Percentiles rank a stretch among this genome's conserved stretches.
These are phyloP conservation scores for Auricularia cornea DNA, from an alignment of 768 basidiomycete genomes.

Conservation along the genomic window DNA sequence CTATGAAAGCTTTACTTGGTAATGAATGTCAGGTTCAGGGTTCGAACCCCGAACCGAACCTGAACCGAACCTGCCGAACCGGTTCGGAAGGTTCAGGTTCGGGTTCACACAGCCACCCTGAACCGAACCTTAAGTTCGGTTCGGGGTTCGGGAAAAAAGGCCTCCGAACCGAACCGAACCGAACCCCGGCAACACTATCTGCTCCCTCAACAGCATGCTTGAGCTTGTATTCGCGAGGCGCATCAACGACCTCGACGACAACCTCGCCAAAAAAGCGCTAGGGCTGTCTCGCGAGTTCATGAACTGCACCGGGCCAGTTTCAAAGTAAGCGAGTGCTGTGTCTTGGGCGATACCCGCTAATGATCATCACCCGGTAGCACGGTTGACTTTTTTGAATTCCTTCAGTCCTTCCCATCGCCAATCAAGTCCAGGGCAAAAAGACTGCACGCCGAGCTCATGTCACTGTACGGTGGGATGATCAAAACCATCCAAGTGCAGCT, in stretches of 20 bases:
- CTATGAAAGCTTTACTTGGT: no score
- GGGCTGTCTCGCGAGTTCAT: conserved; percentile 37
- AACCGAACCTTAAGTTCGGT: no score
- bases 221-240: conserved; percentile 35
- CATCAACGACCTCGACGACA: conserved; percentile 30
- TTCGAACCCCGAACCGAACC: no score
- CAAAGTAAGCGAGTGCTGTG: neutral
- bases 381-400: conserved; percentile 35
- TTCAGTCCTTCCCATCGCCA: conserved; percentile 33
- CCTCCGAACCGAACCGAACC: no score
- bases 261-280: conserved; percentile 30
- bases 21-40: no score
- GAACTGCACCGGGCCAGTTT: conserved; percentile 20
- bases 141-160: no score
- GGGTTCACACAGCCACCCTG: no score
- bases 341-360: neutral
- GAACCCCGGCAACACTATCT: no score
- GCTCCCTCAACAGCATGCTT: conserved; percentile 33
- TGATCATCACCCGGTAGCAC: conserved; percentile 18
- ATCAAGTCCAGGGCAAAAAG: conserved; percentile 31
- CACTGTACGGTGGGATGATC: conserved; percentile 33
- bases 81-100: no score
- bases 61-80: no score
- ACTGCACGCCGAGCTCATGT: conserved; percentile 31
- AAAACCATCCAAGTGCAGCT: conserved; percentile 28